Base-by-base conservation (phyloP, 306 rosid species). In the Cercis canadensis region DNA sequence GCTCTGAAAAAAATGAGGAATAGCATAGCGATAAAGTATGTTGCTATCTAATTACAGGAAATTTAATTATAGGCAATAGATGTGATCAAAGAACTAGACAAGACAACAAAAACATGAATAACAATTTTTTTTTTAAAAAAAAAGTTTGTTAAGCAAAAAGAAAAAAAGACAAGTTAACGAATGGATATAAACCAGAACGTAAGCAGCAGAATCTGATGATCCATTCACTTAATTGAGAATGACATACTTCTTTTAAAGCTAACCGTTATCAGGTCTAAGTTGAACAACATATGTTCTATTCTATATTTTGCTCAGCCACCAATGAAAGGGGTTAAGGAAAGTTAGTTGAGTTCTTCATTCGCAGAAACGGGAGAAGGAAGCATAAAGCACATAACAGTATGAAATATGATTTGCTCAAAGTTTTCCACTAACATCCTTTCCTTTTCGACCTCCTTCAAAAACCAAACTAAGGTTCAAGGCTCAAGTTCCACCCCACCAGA, bases 381-480 rank as follows among this genome's bases (percentile, higher is more conserved):
- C 49, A 5, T 21, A 39, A 53, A 66, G 6, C 75, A 46, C 14
- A 18, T 40, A 9, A 63, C 10, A 17, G 12, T 29, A 24, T 13
- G 29, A 44, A 29, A 44, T 31, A 62, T 60, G 71, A 31, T 57
- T 45, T 1, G 7, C 41, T 31, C 53, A 62, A 79, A 68, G 16
- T 29, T 41, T 15, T 56, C 45, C 3, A 32, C 36, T 57, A 11
- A 46, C 52, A 15, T 47, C 0, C 31, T 14, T 47, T 7, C 29
- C 55, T 8, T 24, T 6, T 16, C 11, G 7, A 11, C 65, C 66
- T 29, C 18, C 43, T 68, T 64, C 80, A 74, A 5, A 74, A 74
- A 29, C 75, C 63, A 34, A 8, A 15, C 13, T 57, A 57, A 58
- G 34, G 0, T 13, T 24, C 65, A 61, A 67, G 34, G 58, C 61